Conservation (phyloP, 2,329 filamentous ascomycete genomes). For the Ascochyta clinopodiicola region DNA sequence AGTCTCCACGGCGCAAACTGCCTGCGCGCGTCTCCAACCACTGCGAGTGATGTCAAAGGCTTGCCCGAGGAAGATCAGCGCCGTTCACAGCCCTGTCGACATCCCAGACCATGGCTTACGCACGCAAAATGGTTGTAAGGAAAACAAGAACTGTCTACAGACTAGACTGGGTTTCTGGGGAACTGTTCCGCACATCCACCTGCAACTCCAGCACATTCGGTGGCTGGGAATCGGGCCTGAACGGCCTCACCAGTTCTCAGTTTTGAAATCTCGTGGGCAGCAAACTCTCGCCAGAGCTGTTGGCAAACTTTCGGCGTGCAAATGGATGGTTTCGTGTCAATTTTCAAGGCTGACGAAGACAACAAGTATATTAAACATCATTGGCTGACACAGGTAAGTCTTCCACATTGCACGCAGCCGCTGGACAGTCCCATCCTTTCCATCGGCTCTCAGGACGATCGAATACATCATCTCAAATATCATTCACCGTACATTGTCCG, state of each 20-base stretch:
- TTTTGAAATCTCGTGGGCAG: too few relatives aligned
- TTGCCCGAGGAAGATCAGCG: constrained; percentile 5
- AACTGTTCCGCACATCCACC: constrained; percentile 4
- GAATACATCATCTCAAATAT: neutral
- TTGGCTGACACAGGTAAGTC: too few relatives aligned
- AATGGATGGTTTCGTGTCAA: too few relatives aligned
- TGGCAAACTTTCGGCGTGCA: too few relatives aligned
- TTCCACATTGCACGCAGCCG: too few relatives aligned
- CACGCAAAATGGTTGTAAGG: constrained; percentile 3
- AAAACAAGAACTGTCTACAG: constrained; percentile 17
- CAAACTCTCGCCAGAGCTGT: neutral
- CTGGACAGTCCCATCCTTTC: neutral
- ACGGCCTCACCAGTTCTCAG: neutral
- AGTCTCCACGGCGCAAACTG: neutral
- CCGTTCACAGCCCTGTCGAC: constrained; percentile 7
- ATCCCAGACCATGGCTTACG: neutral
- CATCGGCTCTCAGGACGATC: neutral
- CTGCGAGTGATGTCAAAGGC: constrained; percentile 15
- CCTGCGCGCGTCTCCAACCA: neutral
- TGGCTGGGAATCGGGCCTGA: constrained; percentile 6
- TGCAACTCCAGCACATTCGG: neutral
- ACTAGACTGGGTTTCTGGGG: constrained; percentile 14
- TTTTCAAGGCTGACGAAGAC: too few relatives aligned
- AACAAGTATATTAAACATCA: too few relatives aligned
- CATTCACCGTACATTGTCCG: neutral